phyloP scores from a whole-genome alignment of 352 stramenopile species.

The Phytophthora multivora region DNA sequence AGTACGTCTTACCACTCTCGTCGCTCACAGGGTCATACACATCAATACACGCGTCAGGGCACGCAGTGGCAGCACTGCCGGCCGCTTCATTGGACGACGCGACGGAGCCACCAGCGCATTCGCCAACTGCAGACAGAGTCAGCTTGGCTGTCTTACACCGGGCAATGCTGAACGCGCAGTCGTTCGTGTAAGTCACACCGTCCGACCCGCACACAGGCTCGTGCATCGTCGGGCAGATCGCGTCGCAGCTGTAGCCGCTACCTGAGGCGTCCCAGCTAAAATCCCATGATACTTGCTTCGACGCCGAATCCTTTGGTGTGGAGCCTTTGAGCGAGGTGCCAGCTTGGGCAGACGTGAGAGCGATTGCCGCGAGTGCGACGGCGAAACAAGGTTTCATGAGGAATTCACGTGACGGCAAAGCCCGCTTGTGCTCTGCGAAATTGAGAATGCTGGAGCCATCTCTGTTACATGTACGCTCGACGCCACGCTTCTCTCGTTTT shows the following conservation, averaged over 20 bases:
- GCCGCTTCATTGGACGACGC: conserved; percentile 9
- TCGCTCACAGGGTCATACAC: conserved; percentile 45
- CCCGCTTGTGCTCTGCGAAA: conserved; percentile 4
- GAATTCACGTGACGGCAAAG: background rate
- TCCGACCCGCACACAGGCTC: conserved; percentile 45
- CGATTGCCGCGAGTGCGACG: conserved; percentile 15
- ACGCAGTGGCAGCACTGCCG: conserved; percentile 9
- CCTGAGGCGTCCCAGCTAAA: conserved; percentile 30
- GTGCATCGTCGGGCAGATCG: conserved; percentile 32
- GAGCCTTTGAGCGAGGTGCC: conserved; percentile 1
- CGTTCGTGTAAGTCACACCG: conserved; percentile 30
- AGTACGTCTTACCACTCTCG: conserved; percentile 41
- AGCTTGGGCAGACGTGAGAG: conserved; percentile 1
- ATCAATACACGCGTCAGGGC: conserved; percentile 41
- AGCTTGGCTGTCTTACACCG: conserved; percentile 17
- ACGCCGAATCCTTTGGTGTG: background rate
- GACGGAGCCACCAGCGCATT: conserved; percentile 19
- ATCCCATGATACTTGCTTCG: conserved; percentile 11
- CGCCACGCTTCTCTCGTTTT: background rate
- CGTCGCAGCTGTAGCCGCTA: conserved; percentile 16
- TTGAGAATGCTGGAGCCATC: conserved; percentile 11
- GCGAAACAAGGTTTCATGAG: conserved; percentile 12
- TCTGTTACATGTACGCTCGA: conserved; percentile 1
- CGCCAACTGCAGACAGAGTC: conserved; percentile 11
- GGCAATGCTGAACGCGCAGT: conserved; percentile 25